Conservation (phyloP, 371 early-diverging fungal species). For the Coemansia sp. region DNA sequence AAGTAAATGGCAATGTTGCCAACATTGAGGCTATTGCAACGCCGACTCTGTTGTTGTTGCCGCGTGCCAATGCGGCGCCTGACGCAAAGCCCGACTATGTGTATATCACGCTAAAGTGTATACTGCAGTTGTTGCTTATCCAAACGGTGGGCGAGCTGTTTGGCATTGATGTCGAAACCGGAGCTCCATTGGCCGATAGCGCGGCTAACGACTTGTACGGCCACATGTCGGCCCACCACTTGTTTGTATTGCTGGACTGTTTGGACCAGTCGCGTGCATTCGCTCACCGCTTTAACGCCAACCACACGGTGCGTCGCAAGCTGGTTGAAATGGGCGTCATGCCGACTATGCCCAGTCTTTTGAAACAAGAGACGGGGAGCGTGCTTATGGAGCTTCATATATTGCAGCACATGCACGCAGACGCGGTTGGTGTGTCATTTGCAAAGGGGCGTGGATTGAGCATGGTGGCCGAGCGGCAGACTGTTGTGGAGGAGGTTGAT, state of each 20-base stretch:
- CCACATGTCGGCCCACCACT: slow-evolving; percentile 54
- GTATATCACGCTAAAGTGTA: slow-evolving; percentile 66
- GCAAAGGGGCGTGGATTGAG: not conserved
- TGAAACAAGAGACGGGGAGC: slow-evolving; percentile 68
- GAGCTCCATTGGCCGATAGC: slow-evolving; percentile 11
- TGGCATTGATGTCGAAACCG: slow-evolving; percentile 41
- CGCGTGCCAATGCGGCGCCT: not conserved
- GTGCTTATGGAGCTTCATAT: slow-evolving; percentile 39
- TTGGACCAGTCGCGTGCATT: slow-evolving; percentile 80
- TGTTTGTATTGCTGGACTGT: slow-evolving; percentile 65
- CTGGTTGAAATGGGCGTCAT: slow-evolving; percentile 83
- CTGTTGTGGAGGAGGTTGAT: slow-evolving; percentile 43
- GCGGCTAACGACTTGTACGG: slow-evolving; percentile 27
- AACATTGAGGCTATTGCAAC: slow-evolving; percentile 1
- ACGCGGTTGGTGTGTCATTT: slow-evolving; percentile 23
- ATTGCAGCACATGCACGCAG: slow-evolving; percentile 46
- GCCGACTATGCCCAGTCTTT: slow-evolving; percentile 82
- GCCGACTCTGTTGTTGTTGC: not conserved
- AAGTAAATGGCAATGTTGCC: not conserved
- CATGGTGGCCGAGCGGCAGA: slow-evolving; percentile 24
- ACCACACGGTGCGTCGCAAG: slow-evolving; percentile 75
- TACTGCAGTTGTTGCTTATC: slow-evolving; percentile 67
- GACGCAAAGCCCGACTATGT: slow-evolving; percentile 54
- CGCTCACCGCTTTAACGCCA: slow-evolving; percentile 78
- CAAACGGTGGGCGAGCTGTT: slow-evolving; percentile 68